A percentile compares a stretch with the other conserved stretches of the same genome.
Conservation (phyloP, 2,329 filamentous ascomycete genomes). For the Diaporthe australafricana region DNA sequence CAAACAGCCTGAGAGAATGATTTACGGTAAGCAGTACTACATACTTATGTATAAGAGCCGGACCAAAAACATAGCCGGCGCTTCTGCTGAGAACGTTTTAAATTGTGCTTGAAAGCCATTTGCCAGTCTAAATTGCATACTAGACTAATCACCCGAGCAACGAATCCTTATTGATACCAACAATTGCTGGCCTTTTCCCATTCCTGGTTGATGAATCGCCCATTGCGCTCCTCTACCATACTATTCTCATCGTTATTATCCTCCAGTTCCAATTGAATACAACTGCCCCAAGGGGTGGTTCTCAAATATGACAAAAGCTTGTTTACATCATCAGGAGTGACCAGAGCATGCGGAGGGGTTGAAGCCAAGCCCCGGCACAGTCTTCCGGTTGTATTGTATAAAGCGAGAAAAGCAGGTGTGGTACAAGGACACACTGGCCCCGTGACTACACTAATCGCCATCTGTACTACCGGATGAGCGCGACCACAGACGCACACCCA, state of each 20-base stretch:
- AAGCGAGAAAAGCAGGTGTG: background rate
- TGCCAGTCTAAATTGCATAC: background rate
- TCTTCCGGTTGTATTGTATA: slow-evolving; percentile 16
- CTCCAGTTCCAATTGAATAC: background rate
- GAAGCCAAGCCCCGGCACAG: background rate
- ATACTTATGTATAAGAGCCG: no score
- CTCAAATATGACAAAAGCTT: background rate
- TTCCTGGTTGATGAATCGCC: background rate
- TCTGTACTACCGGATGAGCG: background rate
- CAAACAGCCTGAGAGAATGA: no score
- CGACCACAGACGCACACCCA: slow-evolving; percentile 8
- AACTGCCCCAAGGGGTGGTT: background rate
- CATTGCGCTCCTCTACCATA: no score
- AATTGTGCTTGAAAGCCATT: no score
- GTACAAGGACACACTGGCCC: background rate
- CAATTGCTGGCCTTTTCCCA: background rate
- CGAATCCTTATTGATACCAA: background rate
- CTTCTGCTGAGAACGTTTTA: no score
- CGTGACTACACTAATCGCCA: background rate
- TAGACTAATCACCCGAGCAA: background rate
- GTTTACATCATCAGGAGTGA: background rate
- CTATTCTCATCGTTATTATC: background rate
- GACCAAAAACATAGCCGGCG: no score
- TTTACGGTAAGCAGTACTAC: no score
- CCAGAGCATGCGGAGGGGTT: background rate